phyloP scores from a whole-genome alignment of 768 basidiomycete species.

The Phylloporus arenicola region DNA sequence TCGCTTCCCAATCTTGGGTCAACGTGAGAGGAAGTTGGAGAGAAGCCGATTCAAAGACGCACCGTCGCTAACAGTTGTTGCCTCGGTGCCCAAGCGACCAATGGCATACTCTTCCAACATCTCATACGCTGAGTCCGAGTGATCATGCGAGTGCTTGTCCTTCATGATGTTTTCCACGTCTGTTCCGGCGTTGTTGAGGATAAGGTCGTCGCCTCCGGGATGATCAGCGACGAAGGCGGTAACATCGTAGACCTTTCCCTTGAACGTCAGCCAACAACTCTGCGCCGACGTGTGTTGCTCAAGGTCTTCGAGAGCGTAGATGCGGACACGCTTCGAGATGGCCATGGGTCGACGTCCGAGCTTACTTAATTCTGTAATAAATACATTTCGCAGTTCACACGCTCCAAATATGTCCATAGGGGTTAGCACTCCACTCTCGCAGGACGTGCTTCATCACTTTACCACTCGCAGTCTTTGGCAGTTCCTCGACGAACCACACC shows the following conservation, averaged over 20 bases:
- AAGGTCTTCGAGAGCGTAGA: slow-evolving; percentile 74
- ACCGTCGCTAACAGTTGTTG: slow-evolving; percentile 77
- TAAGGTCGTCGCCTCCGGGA: slow-evolving; percentile 91
- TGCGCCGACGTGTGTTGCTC: slow-evolving; percentile 49
- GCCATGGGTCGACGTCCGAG: slow-evolving; percentile 45
- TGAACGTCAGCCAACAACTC: slow-evolving; percentile 80
- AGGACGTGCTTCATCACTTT: slow-evolving; percentile 83
- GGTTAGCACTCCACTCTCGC: slow-evolving; percentile 62
- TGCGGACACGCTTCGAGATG: slow-evolving; percentile 53
- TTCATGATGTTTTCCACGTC: slow-evolving; percentile 81
- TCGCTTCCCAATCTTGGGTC: slow-evolving; percentile 74
- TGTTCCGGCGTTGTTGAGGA: slow-evolving; percentile 77
- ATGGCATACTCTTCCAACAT: slow-evolving; percentile 87
- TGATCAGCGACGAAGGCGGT: slow-evolving; percentile 81
- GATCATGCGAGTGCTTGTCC: slow-evolving; percentile 75
- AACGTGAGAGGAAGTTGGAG: slow-evolving; percentile 7
- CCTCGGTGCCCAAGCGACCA: slow-evolving; percentile 74
- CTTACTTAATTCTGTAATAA: neutral
- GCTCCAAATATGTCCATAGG: neutral
- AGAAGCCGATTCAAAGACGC: slow-evolving; percentile 23
- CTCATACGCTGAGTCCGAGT: slow-evolving; percentile 86
- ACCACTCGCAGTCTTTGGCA: slow-evolving; percentile 84
- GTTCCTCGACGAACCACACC: slow-evolving; percentile 75
- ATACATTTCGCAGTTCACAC: slow-evolving; percentile 13
- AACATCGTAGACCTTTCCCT: slow-evolving; percentile 86